A percentile compares a stretch with the other conserved stretches of the same genome.
Evolutionary conservation across 148 eudicot species (phyloP).

Genomic region (Rhododendron mucronatum): DNA sequence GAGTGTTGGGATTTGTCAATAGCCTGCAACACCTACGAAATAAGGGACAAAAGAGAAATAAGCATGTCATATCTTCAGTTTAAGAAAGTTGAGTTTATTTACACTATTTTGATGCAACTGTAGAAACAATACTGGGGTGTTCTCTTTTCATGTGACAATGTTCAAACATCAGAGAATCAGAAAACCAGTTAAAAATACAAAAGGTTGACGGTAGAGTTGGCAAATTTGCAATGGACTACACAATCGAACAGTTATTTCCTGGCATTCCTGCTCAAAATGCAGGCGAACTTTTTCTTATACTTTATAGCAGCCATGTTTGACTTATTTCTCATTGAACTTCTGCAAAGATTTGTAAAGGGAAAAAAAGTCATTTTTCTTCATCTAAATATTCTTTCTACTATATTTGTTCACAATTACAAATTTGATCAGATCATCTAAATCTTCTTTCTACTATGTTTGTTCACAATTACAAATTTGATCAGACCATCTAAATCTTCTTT

Average conservation of each 20-base stretch:
- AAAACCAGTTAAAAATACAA: not conserved
- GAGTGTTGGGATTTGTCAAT: slow-evolving; percentile 40
- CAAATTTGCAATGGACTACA: not conserved
- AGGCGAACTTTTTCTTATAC: not conserved
- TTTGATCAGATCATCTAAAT: not conserved
- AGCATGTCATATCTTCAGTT: slow-evolving; percentile 1
- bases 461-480: not conserved
- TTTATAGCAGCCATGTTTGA: not conserved
- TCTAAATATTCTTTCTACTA: not conserved
- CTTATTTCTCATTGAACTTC: not conserved
- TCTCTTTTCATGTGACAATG: not conserved
- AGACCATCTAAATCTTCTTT: not conserved
- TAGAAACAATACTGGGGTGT: not conserved
- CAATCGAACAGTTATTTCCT: not conserved
- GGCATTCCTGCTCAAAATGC: not conserved
- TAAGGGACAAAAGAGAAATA: slow-evolving; percentile 11
- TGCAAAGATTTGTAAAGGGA: not conserved
- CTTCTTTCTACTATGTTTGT: not conserved
- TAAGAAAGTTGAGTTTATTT: not conserved
- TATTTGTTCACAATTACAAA: not conserved
- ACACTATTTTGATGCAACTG: not conserved
- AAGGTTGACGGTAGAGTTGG: not conserved
- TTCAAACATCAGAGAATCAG: not conserved
- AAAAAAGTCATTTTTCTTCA: not conserved
- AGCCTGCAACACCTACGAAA: slow-evolving; percentile 51